Base-by-base conservation (phyloP, 78 protist species). In the Dictyostelium intermedium region DNA sequence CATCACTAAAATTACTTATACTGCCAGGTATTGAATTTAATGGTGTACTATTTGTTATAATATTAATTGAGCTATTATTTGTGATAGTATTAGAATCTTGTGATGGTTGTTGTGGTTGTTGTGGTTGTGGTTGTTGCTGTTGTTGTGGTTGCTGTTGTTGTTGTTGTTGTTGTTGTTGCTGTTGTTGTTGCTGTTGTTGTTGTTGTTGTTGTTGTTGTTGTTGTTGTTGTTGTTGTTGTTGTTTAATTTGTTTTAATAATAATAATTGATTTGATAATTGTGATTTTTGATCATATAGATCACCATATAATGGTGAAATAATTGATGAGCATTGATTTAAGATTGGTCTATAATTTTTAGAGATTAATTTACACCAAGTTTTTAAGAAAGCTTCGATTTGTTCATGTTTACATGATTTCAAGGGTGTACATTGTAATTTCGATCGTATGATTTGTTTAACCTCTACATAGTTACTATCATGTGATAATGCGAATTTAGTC, bases 401-500 rank as follows among this genome's bases (percentile, higher is more conserved):
- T 3, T 89, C 94, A 20, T 37, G 85, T 70, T 89, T 89, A 6
- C 87, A 84, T 27, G 70, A 32, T n/a, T 81, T 80, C 11, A 66
- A 27, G 3, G 34, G 8, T 32, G 73, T 7, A 18, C 47, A 32
- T 23, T 70, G n/a, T 30, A 89, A 16, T 27, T 89, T 89, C 1
- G 74, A 32, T 20, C 32, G 30, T 0, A 89, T 8, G 16, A 89
- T 89, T 11, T 83, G 70, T 10, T 80, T 63, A 1, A 89, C 94
- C 27, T 89, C 87, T 1, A 3, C 6, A 13, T 80, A 89, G 32
- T 89, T 89, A 18, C 85, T 27, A 4, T 74, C 85, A 41, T 92
- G 96, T 8, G 93, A 86, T 34, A 92, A n/a, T 5, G 91, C 91
- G 43, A 83, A 92, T 20, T 92, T 92, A 1, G 96, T 66, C 11